These are phyloP conservation scores for Exophiala mesophila DNA, from an alignment of 2,329 filamentous ascomycete species.

Conservation along the genomic window DNA sequence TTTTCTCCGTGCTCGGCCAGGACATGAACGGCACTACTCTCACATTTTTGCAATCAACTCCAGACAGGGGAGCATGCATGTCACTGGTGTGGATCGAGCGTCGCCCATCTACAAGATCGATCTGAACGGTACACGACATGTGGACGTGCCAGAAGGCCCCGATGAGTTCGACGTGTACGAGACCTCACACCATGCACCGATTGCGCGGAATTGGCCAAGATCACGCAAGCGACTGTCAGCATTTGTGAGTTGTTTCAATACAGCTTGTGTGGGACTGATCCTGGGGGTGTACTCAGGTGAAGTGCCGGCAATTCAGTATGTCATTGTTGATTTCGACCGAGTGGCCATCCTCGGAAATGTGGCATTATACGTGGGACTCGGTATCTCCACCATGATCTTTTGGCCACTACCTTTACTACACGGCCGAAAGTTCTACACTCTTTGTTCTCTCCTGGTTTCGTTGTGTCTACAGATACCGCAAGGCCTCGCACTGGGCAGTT, in stretches of 20 bases:
- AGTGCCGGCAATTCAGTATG: slow-evolving; percentile 74
- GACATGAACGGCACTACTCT: slow-evolving; percentile 23
- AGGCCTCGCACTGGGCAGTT: slow-evolving; percentile 58
- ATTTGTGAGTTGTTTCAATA: slow-evolving; percentile 65
- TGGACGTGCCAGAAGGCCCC: slow-evolving; percentile 27
- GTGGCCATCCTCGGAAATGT: slow-evolving; percentile 68
- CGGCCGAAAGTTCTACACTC: slow-evolving; percentile 71
- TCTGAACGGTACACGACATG: slow-evolving; percentile 20
- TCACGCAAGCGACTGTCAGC: slow-evolving; percentile 65
- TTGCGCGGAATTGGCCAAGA: slow-evolving; percentile 67
- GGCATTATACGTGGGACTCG: slow-evolving; percentile 65
- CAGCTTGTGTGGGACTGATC: slow-evolving; percentile 64
- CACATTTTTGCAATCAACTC: slow-evolving; percentile 21
- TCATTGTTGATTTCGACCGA: slow-evolving; percentile 64
- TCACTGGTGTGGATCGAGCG: slow-evolving; percentile 8
- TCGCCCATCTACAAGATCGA: slow-evolving; percentile 13
- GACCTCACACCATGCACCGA: slow-evolving; percentile 53
- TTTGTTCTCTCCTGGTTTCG: slow-evolving; percentile 62
- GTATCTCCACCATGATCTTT: slow-evolving; percentile 62
- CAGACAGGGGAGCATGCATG: slow-evolving; percentile 15
- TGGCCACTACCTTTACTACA: slow-evolving; percentile 70
- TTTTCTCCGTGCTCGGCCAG: slow-evolving; percentile 4
- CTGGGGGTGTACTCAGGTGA: slow-evolving; percentile 73
- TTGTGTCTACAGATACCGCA: slow-evolving; percentile 73
- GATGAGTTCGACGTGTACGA: slow-evolving; percentile 36